Base-by-base conservation (phyloP, 768 basidiomycete species). In the Galerina marginata region DNA sequence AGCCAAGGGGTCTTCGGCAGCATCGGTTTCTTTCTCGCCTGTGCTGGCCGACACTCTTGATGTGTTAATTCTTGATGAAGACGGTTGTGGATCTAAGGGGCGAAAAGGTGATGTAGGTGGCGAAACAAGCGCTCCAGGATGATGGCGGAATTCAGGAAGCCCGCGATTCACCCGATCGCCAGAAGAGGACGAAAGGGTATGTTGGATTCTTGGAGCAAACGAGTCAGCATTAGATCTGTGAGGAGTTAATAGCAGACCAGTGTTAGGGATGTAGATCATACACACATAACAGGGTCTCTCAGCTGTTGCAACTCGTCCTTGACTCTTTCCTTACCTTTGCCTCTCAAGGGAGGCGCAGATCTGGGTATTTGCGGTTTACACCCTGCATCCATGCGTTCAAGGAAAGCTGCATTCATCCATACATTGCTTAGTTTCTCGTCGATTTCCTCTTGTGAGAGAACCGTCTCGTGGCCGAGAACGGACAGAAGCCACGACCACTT, bases 401-500 rank as follows among this genome's bases (percentile, higher is more conserved):
- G 25, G 62, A 83, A 86, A 4, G 82, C 82, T 2, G 85, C 83
- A 59, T 84, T 73, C 65, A 77, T 58, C 61, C 78, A 85, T 6
- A 65, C 59, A 11, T 77, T 72, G 14, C 78, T 74, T 54, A 80
- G 72, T 47, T 61, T 70, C 20, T 63, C 63, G 40, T 75, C 70
- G 38, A 72, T 61, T 12, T 74, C 73, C 23, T 70, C 71, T 60
- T 71, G 67, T 9, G 68, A 63, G 29, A 68, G 54, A n/a, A 20
- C 37, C 3, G 56, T 61, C 2, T 63, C 64, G 56, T 61, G 68
- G 37, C 70, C 68, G 7, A 79, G 72, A 9, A 80, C 81, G 4
- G 78, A 74, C 3, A 79, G 60, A 9, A 89, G 76, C 88, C 89
- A 91, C 12, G 67, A 65, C 90, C 89, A 91, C 39, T 68, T 83